Evolutionary conservation across 2,329 filamentous ascomycete species (phyloP), one percentile per base, ranked within the genome.

Genomic region (Botrytis aclada): DNA sequence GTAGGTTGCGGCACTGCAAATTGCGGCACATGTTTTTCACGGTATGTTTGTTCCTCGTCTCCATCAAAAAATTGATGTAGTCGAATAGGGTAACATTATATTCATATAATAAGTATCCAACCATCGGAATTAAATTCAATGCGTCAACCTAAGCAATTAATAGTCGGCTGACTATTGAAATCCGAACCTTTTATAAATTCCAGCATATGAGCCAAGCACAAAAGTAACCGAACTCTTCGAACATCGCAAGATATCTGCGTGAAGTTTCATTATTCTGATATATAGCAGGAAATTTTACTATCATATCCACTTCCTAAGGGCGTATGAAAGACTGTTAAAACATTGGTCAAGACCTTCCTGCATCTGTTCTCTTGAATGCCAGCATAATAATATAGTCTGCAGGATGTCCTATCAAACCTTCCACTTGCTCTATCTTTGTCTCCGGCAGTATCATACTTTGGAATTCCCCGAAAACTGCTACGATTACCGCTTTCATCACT

Each of bases 401-500:
- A n/a, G 60, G 69, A 41, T 39, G 22, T 25, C 25, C 56, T 25
- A 56, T 54, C 14, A 71, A 29, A 2, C 43, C 41, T 25, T 92
- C 90, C 2, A 85, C 86, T 74, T 87, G 88, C 77, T 91, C 88
- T 74, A 92, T 90, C 0, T 85, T 86, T 1, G 84, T 82, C 74
- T 91, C 89, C 72, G 91, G 83, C 2, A 92, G 84, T 65, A 92
- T 83, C 3, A 84, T 80, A 0, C 86, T 90, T 5, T 81, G 85
- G 79, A 87, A 92, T 72, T 90, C 91, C 3, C 88, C 87, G 80
- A 93, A 95, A 16, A 95, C 87, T 4, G 88, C 86, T 0, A 90
- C 90, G 45, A 90, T 82, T 9, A 90, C 87, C 69, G 90, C 84
- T 81, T 94, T 93, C 84, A 93, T 92, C 75, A 92, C 91, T 90